Percentiles rank a stretch among this genome's conserved stretches.
phyloP scores from a whole-genome alignment of 495 filamentous ascomycete genomes.

The Trypethelium eluteriae region DNA sequence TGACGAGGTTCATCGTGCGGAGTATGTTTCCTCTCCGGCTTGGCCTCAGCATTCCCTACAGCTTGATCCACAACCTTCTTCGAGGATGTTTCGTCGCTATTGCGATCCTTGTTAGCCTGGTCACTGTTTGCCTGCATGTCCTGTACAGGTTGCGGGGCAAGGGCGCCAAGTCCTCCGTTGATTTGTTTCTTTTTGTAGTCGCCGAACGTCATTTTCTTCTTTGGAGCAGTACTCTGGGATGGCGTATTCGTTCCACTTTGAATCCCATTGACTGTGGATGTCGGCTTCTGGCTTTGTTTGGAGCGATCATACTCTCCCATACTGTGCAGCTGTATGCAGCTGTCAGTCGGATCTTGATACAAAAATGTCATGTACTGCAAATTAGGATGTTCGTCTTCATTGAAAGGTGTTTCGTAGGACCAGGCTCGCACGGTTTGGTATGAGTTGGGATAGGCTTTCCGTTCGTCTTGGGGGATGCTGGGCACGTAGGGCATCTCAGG shows the following conservation, averaged over 20 bases:
- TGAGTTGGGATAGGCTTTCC: conserved; percentile 18
- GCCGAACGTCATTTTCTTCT: conserved; percentile 29
- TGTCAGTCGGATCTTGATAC: conserved; percentile 27
- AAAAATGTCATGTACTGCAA: conserved; percentile 29
- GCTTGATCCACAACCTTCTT: background rate
- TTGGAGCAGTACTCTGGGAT: conserved; percentile 14
- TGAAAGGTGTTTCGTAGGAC: conserved; percentile 24
- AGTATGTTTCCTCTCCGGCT: background rate
- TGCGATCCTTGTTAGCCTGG: background rate
- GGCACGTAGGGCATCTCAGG: conserved; percentile 28
- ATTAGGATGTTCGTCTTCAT: conserved; percentile 22
- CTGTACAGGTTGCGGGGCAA: background rate
- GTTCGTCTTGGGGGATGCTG: conserved; percentile 21
- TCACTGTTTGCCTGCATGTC: background rate
- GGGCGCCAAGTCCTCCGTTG: background rate
- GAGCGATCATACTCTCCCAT: background rate
- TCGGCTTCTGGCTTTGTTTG: conserved; percentile 12
- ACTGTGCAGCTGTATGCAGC: conserved; percentile 20
- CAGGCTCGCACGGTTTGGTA: conserved; percentile 18
- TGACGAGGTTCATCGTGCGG: background rate
- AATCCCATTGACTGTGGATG: conserved; percentile 8
- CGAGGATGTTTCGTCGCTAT: background rate
- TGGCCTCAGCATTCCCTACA: background rate
- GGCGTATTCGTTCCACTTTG: conserved; percentile 7
- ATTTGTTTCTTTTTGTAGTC: conserved; percentile 29